phyloP scores from a whole-genome alignment of 73 alveolate genomes.

The Effrenium voratum region DNA sequence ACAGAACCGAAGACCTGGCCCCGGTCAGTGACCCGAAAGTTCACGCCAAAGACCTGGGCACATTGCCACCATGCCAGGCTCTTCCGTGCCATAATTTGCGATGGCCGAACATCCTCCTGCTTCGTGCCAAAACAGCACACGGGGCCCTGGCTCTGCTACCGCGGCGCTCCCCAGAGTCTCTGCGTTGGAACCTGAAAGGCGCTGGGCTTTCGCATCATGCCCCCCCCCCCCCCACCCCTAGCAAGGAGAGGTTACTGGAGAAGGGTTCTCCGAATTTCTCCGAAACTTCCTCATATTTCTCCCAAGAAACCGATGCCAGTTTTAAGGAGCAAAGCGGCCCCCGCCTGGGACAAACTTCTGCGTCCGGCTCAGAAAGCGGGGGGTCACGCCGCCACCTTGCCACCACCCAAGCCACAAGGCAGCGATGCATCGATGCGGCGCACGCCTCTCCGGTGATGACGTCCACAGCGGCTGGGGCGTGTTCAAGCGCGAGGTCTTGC shows the following conservation, averaged over 20 bases:
- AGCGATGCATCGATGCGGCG: too few species aligned
- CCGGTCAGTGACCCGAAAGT: slow-evolving; percentile 25
- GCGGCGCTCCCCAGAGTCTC: slow-evolving; percentile 71
- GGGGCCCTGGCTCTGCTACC: slow-evolving; percentile 11
- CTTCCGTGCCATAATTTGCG: too few species aligned
- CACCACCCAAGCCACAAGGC: too few species aligned
- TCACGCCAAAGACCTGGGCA: slow-evolving; percentile 57
- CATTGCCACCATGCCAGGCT: too few species aligned
- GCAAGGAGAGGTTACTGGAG: too few species aligned
- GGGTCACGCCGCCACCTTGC: too few species aligned
- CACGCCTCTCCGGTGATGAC: not conserved
- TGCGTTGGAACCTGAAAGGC: slow-evolving; percentile 34
- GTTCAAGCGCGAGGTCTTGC: not conserved
- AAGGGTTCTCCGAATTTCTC: too few species aligned
- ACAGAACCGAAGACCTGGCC: slow-evolving; percentile 48
- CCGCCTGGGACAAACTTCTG: too few species aligned
- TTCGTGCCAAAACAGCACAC: not conserved
- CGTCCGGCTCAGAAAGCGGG: too few species aligned
- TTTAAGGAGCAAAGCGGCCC: too few species aligned
- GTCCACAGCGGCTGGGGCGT: slow-evolving; percentile 34
- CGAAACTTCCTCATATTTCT: too few species aligned
- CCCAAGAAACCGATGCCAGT: too few species aligned
- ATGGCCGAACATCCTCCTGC: not conserved
- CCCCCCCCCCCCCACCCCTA: not conserved
- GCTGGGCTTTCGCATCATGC: not conserved